Evolutionary conservation across 1,284 basidiomycete species (phyloP), one percentile per base, ranked within the genome.

Genomic region (Marasmius fiardii): DNA sequence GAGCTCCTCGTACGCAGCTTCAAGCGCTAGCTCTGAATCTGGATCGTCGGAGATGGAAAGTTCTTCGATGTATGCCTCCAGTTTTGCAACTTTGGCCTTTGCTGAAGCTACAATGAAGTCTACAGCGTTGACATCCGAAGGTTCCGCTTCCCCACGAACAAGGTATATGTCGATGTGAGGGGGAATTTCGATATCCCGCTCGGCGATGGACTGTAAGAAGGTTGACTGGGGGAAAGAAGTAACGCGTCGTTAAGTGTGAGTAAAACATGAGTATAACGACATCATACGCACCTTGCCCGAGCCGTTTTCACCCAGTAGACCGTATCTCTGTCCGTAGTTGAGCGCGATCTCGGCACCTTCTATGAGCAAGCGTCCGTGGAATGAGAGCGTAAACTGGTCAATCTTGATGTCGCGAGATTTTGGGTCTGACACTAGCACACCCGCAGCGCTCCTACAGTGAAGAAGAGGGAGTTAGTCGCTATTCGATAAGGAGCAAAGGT

Each of bases 341-440:
- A 98, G 88, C n/a, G 92, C 73, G 63, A 95, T 85, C 71, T 88
- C 85, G 33, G 93, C 95, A 61, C 85, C 86, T 73, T 98, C 95
- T 66, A 98, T 88, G 63, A 98, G 82, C 24, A 98, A 78, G 56
- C 96, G 86, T 37, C 96, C 96, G 69, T 99, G 96, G 85, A 98
- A 99, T 3, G 95, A 98, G 55, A 99, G 85, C 4, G 95, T 97
- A 74, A 88, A 99, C 52, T 88, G 84, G 70, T 98, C 94, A 65
- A 99, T 96, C 78, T 98, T 98, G 81, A 99, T 90, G 77, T 99
- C 96, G 61, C 96, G 88, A 56, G 87, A 84, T 74, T 98, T 95
- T 55, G 81, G 73, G 76, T 99, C 97, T 47, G 94, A 98, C 49
- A 92, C 88, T 41, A 99, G 81, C 20, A 98, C 95, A 67, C 97